Conservation (phyloP, 2,329 filamentous ascomycete genomes). For the Clathrospora elynae region DNA sequence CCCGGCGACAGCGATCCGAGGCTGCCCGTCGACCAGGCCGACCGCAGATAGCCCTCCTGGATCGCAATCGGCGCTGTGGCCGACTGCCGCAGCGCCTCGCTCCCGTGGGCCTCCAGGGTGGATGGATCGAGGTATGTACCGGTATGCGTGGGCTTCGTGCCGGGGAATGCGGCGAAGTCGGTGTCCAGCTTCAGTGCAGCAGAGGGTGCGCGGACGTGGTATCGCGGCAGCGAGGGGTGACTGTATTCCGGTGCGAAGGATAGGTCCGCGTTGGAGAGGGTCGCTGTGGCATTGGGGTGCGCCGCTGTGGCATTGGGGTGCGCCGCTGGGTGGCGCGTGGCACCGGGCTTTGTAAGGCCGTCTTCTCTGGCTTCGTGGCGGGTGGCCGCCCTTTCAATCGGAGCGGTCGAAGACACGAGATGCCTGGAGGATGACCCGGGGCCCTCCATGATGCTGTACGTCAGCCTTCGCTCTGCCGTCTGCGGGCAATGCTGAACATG, state of each 20-base stretch:
- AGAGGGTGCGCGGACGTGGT: conserved; percentile 34
- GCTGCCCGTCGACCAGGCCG: conserved; percentile 51
- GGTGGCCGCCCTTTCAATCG: conserved; percentile 23
- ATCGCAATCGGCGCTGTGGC: conserved; percentile 49
- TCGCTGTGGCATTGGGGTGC: conserved; percentile 28
- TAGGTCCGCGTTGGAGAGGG: conserved; percentile 33
- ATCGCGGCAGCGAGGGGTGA: conserved; percentile 24
- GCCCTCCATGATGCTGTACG: conserved; percentile 43
- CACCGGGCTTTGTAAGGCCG: conserved; percentile 9
- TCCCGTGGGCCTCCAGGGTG: conserved; percentile 40
- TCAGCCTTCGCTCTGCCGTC: conserved; percentile 19
- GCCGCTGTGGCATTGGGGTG: too few species aligned
- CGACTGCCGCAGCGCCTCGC: conserved; percentile 37
- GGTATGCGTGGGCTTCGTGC: conserved; percentile 19
- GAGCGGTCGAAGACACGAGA: conserved; percentile 25
- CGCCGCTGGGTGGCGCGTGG: conserved; percentile 20
- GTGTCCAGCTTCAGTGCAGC: conserved; percentile 34
- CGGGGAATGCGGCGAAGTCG: conserved; percentile 42
- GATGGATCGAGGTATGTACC: conserved; percentile 31
- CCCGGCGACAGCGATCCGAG: conserved; percentile 54
- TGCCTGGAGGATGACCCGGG: conserved; percentile 30
- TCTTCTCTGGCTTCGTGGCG: conserved; percentile 10
- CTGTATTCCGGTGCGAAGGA: conserved; percentile 14
- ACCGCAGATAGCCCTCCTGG: conserved; percentile 45
- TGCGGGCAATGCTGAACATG: conserved; percentile 20